phyloP scores from a whole-genome alignment of 2,329 filamentous ascomycete species.

The Tolypocladium tundrense region DNA sequence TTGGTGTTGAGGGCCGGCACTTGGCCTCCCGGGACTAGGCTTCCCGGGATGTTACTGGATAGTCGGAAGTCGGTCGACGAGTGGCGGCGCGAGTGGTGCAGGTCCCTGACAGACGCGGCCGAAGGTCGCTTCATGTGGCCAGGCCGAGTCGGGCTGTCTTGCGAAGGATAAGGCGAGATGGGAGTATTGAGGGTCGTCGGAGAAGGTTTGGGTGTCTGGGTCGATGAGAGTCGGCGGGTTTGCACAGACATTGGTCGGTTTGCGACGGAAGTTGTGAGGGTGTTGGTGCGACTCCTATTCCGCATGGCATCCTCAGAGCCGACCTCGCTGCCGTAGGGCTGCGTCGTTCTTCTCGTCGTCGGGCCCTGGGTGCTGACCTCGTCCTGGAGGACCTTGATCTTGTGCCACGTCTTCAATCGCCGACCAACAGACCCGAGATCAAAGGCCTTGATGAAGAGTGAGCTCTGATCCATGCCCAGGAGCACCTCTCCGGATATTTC shows the following conservation, averaged over 20 bases:
- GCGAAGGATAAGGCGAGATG: slow-evolving; percentile 24
- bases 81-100: slow-evolving; percentile 77
- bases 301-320: slow-evolving; percentile 43
- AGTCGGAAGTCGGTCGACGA: slow-evolving; percentile 71
- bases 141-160: slow-evolving; percentile 36
- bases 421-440: slow-evolving; percentile 85
- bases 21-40: slow-evolving; percentile 8
- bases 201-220: slow-evolving; percentile 37
- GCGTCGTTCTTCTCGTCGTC: slow-evolving; percentile 40
- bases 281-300: slow-evolving; percentile 46
- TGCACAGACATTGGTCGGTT: slow-evolving; percentile 37
- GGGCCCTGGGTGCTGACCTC: slow-evolving; percentile 53
- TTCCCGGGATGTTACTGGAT: slow-evolving; percentile 10
- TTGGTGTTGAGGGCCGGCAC: slow-evolving; percentile 31
- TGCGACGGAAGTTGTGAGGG: slow-evolving; percentile 37
- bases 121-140: slow-evolving; percentile 55
- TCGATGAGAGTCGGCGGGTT: slow-evolving; percentile 36
- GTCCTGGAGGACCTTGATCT: slow-evolving; percentile 84
- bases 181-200: slow-evolving; percentile 32
- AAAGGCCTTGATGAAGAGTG: slow-evolving; percentile 90
- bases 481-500: slow-evolving; percentile 93
- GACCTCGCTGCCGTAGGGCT: slow-evolving; percentile 47
- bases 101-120: slow-evolving; percentile 69
- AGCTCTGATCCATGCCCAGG: slow-evolving; percentile 89
- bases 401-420: slow-evolving; percentile 90